phyloP scores from a whole-genome alignment of 768 basidiomycete species.

The Lactarius sp. region DNA sequence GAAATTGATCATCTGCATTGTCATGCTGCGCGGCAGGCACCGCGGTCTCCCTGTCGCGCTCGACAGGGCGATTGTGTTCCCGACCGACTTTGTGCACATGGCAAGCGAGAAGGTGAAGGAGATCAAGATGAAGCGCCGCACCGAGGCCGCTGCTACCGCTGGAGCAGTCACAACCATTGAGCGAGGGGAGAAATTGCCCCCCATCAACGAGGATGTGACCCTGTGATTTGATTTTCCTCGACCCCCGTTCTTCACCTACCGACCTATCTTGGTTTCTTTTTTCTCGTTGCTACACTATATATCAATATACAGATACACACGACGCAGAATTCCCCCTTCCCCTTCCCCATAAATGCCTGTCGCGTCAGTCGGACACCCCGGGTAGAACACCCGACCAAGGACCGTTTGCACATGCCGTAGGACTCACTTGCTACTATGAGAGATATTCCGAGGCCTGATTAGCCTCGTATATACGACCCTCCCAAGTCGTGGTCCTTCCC shows the following conservation, averaged over 20 bases:
- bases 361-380: no score
- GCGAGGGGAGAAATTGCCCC: background rate
- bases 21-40: conserved; percentile 79
- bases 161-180: background rate
- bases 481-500: no score
- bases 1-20: conserved; percentile 63
- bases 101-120: conserved; percentile 9
- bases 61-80: conserved; percentile 44
- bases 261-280: background rate
- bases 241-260: background rate
- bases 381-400: no score
- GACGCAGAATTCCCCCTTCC: no score
- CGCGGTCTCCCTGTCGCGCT: conserved; percentile 65
- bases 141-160: background rate
- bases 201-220: background rate
- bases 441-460: no score
- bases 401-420: no score
- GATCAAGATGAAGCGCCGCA: conserved; percentile 2
- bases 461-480: no score
- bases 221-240: background rate
- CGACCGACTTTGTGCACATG: conserved; percentile 13
- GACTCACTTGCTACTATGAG: no score
- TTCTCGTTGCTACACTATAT: no score
- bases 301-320: no score
- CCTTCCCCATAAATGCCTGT: no score